Base-by-base conservation (phyloP, 768 basidiomycete species). In the Infundibulicybe gibba region DNA sequence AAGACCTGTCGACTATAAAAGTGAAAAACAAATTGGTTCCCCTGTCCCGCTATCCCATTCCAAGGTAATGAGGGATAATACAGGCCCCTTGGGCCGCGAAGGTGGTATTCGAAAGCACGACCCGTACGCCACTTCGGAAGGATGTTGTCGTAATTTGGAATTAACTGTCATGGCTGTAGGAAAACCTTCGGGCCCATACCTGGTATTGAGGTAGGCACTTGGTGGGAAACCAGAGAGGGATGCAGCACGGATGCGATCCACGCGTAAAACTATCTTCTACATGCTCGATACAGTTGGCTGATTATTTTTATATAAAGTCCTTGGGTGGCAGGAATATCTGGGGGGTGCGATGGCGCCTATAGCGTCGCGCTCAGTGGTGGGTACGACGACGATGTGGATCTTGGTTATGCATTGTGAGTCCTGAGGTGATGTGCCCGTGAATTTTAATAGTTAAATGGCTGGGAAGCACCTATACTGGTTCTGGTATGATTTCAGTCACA, bases 301-400 rank as follows among this genome's bases (percentile, higher is more conserved):
- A 49, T 52, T 14, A 42, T 45, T 31, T 25, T 25, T 19, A 33
- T 12, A 40, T 16, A 0, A 53, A 93, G 89, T 2, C 91, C 92
- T 0, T 82, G 79, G 71, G 92, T 95, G 5, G 87, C 79, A 32
- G 94, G 94, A 0, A 94, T 97, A 38, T 72, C 83, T 8, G 77
- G 76, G 25, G 64, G 84, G 2, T 66, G 67, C 0, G 50, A 83
- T 5, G 93, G 94, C 2, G 87, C 90, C 2, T 89, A 86, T 53
- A 92, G 89, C 37, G 78, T 97, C 12, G 92, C 87, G 2, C 76
- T 95, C 3, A 92, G 89, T 34, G 94, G 94, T 10, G 93, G 90
- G 2, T 93, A 93, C 48, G 85, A 88, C 30, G 90, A 92, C 45
- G 90, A 92, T 54, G 77, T 92, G 14, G 90, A 93, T 51, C 61